Evolutionary conservation across 2,329 filamentous ascomycete genomes (phyloP).

Genomic region (Paraphaeosphaeria sporulosa): DNA sequence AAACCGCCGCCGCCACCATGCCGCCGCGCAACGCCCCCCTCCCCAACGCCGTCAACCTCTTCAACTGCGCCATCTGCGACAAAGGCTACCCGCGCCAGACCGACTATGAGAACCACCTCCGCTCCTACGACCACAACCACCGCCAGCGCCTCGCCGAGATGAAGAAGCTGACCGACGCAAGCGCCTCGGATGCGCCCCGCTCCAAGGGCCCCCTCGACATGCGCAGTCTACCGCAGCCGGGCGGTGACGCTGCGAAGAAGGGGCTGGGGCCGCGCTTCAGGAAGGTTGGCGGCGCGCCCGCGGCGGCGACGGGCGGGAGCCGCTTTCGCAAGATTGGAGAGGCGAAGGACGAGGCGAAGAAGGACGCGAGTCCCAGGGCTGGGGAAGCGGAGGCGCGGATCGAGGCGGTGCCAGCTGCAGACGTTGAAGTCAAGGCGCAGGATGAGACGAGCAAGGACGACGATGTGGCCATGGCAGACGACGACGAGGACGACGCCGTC

Average conservation of each 20-base stretch:
- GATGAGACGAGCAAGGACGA: slow-evolving; percentile 27
- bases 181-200: slow-evolving; percentile 32
- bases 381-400: slow-evolving; percentile 29
- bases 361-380: slow-evolving; percentile 29
- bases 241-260: slow-evolving; percentile 28
- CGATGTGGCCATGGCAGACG: slow-evolving; percentile 42
- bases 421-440: slow-evolving; percentile 8
- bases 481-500: slow-evolving; percentile 32
- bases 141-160: slow-evolving; percentile 77
- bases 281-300: slow-evolving; percentile 29
- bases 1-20: slow-evolving; percentile 18
- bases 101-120: slow-evolving; percentile 93
- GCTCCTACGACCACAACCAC: slow-evolving; percentile 94
- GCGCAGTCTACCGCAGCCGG: slow-evolving; percentile 33
- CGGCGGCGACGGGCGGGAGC: slow-evolving; percentile 34
- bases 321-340: slow-evolving; percentile 72
- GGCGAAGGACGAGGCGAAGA: slow-evolving; percentile 15
- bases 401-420: slow-evolving; percentile 1
- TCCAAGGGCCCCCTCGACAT: slow-evolving; percentile 29
- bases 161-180: slow-evolving; percentile 65
- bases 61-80: slow-evolving; percentile 73
- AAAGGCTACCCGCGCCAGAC: slow-evolving; percentile 96
- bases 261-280: slow-evolving; percentile 34
- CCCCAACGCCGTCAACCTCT: slow-evolving; percentile 47
- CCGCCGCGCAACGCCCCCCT: slow-evolving; percentile 53